Evolutionary conservation across 495 filamentous ascomycete species (phyloP).

Genomic region (Talaromyces adpressus): DNA sequence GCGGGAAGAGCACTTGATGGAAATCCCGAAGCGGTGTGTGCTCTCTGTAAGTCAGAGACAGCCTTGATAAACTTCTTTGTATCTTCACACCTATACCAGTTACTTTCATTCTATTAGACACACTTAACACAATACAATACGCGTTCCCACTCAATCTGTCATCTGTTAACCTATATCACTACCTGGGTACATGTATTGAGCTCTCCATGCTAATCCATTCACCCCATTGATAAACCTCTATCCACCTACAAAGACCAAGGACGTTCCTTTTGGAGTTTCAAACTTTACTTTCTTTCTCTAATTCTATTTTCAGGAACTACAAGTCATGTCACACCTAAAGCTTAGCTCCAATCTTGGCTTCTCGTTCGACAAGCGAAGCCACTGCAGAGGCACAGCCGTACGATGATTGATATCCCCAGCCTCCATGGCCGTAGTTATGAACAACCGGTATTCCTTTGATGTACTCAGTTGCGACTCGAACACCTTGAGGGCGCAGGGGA

Average conservation of each 20-base stretch:
- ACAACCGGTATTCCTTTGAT: conserved; percentile 66
- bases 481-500: conserved; percentile 68
- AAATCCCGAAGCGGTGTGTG: not conserved
- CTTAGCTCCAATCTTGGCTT: conserved; percentile 22
- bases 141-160: no score
- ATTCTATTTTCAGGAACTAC: not conserved
- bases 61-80: not conserved
- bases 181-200: no score
- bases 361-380: conserved; percentile 56
- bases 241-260: no score
- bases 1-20: not conserved
- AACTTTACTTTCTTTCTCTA: not conserved
- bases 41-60: not conserved
- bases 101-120: no score
- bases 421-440: conserved; percentile 94
- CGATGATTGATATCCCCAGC: conserved; percentile 83
- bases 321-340: conserved; percentile 11
- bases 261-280: no score
- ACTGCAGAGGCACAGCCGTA: conserved; percentile 75
- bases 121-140: no score
- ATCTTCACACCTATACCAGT: no score
- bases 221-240: no score
- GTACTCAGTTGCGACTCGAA: conserved; percentile 75
- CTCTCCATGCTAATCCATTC: no score
- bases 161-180: no score